Percentiles rank a stretch among this genome's conserved stretches.
Conservation (phyloP, 768 basidiomycete species). For the Clavaria fumosa region DNA sequence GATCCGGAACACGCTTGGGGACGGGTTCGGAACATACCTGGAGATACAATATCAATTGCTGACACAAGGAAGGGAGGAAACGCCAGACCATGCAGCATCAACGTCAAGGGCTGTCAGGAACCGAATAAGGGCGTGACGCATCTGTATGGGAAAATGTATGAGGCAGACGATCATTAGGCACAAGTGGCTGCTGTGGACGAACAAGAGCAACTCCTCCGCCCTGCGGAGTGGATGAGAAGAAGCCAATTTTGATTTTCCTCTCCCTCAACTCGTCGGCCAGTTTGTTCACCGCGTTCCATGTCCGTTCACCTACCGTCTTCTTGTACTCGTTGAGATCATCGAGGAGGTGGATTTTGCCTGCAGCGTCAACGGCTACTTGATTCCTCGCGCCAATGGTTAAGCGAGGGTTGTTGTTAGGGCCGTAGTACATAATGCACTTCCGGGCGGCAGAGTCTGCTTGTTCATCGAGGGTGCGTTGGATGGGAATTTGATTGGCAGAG, state of each 20-base stretch:
- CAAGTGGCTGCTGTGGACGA: conserved; percentile 25
- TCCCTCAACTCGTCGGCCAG: conserved; percentile 74
- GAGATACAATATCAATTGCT: conserved; percentile 7
- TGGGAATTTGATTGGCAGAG: conserved; percentile 46
- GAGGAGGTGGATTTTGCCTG: conserved; percentile 71
- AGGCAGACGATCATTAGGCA: conserved; percentile 8
- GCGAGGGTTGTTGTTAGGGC: conserved; percentile 72
- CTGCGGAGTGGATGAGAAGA: conserved; percentile 93
- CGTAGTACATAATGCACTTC: conserved; percentile 72
- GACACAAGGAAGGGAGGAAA: conserved; percentile 12
- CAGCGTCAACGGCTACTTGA: conserved; percentile 79
- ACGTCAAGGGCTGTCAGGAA: conserved; percentile 70
- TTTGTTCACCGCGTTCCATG: conserved; percentile 72
- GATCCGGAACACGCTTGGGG: conserved; percentile 81
- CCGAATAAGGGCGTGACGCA: conserved; percentile 88
- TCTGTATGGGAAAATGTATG: conserved; percentile 29
- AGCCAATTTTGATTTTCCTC: conserved; percentile 79
- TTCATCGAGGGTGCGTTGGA: conserved; percentile 64
- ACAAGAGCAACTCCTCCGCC: conserved; percentile 92
- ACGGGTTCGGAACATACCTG: conserved; percentile 81
- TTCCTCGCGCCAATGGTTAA: conserved; percentile 71
- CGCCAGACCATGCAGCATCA: conserved; percentile 66
- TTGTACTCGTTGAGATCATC: conserved; percentile 70
- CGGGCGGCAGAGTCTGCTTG: conserved; percentile 79
- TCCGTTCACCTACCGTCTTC: conserved; percentile 51